These are phyloP conservation scores for Fraxinus ornus DNA, from an alignment of 305 asterid genomes.

Conservation along the genomic window DNA sequence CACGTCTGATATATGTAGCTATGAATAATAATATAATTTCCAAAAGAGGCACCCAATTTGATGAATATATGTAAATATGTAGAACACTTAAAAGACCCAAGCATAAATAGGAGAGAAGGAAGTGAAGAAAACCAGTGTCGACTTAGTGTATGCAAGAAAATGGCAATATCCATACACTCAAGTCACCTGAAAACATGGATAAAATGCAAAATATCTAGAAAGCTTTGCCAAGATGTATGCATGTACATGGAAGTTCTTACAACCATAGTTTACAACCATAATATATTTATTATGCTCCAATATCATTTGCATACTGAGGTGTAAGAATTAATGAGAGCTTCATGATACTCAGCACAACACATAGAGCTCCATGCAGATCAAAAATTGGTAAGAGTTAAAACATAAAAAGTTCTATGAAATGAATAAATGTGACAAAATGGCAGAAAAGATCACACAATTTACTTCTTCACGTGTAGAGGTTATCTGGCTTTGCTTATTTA, in stretches of 20 bases:
- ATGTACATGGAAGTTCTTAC: neutral
- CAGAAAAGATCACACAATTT: neutral
- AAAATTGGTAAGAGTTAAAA: neutral
- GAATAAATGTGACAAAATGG: neutral
- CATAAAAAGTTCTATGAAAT: neutral
- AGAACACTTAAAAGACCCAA: neutral
- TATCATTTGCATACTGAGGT: neutral
- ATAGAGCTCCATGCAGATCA: slow-evolving; percentile 1
- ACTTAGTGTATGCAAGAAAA: neutral
- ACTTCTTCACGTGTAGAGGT: neutral
- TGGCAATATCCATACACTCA: neutral
- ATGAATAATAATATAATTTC: neutral
- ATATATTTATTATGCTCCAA: neutral
- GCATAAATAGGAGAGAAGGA: neutral
- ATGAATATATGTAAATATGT: neutral
- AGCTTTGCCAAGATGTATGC: neutral
- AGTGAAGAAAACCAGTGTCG: neutral
- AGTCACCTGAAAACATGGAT: neutral
- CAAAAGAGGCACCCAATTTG: neutral
- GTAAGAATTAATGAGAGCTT: neutral
- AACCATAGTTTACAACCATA: neutral
- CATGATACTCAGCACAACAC: neutral
- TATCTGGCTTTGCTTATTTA: neutral
- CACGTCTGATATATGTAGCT: neutral
- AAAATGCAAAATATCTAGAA: neutral